A percentile compares a stretch with the other conserved stretches of the same genome.
phyloP scores from a whole-genome alignment of 768 basidiomycete species.

The Lactifluus piperatus region DNA sequence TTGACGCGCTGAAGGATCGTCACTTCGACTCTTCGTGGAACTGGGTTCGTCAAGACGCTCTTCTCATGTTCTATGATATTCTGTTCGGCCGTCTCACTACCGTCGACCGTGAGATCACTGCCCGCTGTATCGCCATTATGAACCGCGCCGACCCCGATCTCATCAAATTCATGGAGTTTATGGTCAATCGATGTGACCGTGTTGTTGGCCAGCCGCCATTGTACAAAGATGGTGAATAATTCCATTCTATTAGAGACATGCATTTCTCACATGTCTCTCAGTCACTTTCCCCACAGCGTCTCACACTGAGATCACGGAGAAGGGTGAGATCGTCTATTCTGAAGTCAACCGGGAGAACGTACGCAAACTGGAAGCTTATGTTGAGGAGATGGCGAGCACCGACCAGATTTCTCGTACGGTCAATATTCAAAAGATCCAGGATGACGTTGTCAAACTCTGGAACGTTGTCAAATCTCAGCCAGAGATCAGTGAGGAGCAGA shows the following conservation, averaged over 20 bases:
- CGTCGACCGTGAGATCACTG: slow-evolving; percentile 93
- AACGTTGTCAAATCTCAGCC: slow-evolving; percentile 95
- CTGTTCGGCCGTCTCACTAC: slow-evolving; percentile 92
- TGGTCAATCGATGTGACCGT: slow-evolving; percentile 78
- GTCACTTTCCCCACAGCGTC: slow-evolving; percentile 99
- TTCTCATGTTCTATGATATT: slow-evolving; percentile 97
- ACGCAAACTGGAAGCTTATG: slow-evolving; percentile 94
- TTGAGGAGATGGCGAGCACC: slow-evolving; percentile 93
- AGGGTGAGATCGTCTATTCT: slow-evolving; percentile 90
- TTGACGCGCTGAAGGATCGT: slow-evolving; percentile 92
- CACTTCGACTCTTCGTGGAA: slow-evolving; percentile 99
- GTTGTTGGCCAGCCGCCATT: slow-evolving; percentile 74
- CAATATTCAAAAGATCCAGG: slow-evolving; percentile 97
- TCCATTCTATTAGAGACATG: too few species aligned
- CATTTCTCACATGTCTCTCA: slow-evolving; percentile 24
- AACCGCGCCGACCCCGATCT: slow-evolving; percentile 94
- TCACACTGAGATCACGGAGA: slow-evolving; percentile 84
- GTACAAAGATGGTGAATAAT: slow-evolving; percentile 98
- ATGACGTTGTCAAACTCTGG: too few species aligned
- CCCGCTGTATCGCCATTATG: slow-evolving; percentile 94
- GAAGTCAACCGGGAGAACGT: slow-evolving; percentile 96
- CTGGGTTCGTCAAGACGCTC: slow-evolving; percentile 95
- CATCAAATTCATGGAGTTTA: slow-evolving; percentile 91
- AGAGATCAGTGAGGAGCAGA: too few species aligned
- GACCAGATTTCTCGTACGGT: slow-evolving; percentile 74